These are phyloP conservation scores for Acarospora socialis DNA, from an alignment of 2,329 filamentous ascomycete genomes.

Conservation along the genomic window DNA sequence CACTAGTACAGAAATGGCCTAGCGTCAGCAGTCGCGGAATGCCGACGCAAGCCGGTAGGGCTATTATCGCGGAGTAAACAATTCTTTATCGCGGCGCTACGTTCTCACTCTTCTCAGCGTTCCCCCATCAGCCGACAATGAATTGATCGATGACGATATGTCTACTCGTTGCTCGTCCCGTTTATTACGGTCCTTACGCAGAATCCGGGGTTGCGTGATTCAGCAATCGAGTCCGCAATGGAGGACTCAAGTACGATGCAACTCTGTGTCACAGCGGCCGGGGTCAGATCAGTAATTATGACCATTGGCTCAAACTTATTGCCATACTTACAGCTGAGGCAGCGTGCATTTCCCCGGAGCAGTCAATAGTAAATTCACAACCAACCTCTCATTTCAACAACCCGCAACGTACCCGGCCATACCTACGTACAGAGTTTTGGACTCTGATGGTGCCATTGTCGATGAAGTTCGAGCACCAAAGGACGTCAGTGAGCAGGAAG, in stretches of 20 bases:
- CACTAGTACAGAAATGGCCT: too few relatives aligned
- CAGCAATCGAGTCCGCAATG: background rate
- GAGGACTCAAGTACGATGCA: slow-evolving; percentile 28
- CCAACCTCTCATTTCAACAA: slow-evolving; percentile 59
- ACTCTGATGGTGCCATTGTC: slow-evolving; percentile 73
- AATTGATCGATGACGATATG: too few relatives aligned
- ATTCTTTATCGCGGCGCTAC: too few relatives aligned
- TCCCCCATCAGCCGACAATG: too few relatives aligned
- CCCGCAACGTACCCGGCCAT: slow-evolving; percentile 61
- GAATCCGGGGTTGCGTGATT: too few relatives aligned
- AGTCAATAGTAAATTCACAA: slow-evolving; percentile 84
- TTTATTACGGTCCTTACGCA: too few relatives aligned
- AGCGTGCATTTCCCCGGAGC: slow-evolving; percentile 76
- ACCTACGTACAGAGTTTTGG: slow-evolving; percentile 81
- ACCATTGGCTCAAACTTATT: background rate
- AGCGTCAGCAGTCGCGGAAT: too few relatives aligned
- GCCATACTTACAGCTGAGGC: slow-evolving; percentile 6
- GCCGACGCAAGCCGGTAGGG: background rate
- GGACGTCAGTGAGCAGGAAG: slow-evolving; percentile 50
- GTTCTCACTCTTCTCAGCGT: too few relatives aligned
- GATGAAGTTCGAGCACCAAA: slow-evolving; percentile 54
- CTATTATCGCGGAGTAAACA: slow-evolving; percentile 1
- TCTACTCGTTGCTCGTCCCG: too few relatives aligned
- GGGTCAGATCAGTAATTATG: slow-evolving; percentile 43
- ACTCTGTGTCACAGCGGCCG: slow-evolving; percentile 42